These are phyloP conservation scores for Clathrospora elynae DNA, from an alignment of 2,329 filamentous ascomycete species.

Conservation along the genomic window DNA sequence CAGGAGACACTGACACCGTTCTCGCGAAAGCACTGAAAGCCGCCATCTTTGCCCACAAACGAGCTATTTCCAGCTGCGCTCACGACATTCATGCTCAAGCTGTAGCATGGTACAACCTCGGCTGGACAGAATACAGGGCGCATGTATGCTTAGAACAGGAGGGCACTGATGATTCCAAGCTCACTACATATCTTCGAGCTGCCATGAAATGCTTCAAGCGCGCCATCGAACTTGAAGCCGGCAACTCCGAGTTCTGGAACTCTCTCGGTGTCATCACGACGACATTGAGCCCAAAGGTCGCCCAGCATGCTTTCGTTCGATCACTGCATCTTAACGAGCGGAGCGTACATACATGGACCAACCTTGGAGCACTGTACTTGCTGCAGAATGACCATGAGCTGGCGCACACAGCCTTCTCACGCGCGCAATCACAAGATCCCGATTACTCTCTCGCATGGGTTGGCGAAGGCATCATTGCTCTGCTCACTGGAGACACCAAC, in stretches of 20 bases:
- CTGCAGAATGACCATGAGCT: slow-evolving; percentile 81
- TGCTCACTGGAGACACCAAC: slow-evolving; percentile 71
- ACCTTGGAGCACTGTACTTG: slow-evolving; percentile 84
- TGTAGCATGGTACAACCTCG: slow-evolving; percentile 96
- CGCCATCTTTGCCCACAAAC: slow-evolving; percentile 83
- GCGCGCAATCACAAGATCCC: slow-evolving; percentile 91
- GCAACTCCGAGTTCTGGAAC: slow-evolving; percentile 97
- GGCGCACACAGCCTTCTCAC: slow-evolving; percentile 88
- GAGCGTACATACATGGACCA: slow-evolving; percentile 85
- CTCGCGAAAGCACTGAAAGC: slow-evolving; percentile 68
- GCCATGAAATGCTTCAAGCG: slow-evolving; percentile 91
- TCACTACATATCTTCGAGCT: slow-evolving; percentile 75
- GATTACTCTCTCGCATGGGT: slow-evolving; percentile 94
- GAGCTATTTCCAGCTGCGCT: slow-evolving; percentile 74
- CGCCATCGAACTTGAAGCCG: slow-evolving; percentile 91
- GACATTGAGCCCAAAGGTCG: slow-evolving; percentile 80
- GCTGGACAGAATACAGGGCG: slow-evolving; percentile 88
- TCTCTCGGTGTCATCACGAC: slow-evolving; percentile 90
- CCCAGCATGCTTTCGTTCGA: slow-evolving; percentile 90
- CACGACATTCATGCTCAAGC: slow-evolving; percentile 85
- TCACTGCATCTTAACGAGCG: slow-evolving; percentile 91
- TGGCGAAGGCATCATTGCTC: slow-evolving; percentile 84
- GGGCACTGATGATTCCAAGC: slow-evolving; percentile 38
- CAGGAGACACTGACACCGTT: slow-evolving; percentile 17
- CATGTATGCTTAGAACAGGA: slow-evolving; percentile 67